Base-by-base conservation (phyloP, 108 stramenopile genomes). In the Tribonema minus region DNA sequence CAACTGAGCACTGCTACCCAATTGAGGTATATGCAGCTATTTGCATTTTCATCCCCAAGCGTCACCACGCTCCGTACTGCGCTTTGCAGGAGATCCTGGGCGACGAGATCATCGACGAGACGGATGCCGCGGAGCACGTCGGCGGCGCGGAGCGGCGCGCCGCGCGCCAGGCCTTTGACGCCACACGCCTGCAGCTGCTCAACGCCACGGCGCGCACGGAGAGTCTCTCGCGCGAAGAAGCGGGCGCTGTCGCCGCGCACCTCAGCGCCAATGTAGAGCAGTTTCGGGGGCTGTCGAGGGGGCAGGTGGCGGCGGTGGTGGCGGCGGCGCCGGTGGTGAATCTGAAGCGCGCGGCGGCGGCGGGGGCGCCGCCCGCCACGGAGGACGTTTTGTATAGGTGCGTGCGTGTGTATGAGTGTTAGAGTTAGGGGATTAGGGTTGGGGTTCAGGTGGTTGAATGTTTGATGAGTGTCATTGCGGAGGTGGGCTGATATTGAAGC, bases 41-140 rank as follows among this genome's bases (percentile, higher is more conserved):
- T 20, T 20, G 46, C 46, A 15, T 54, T 54, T n/a, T n/a, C n/a
- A n/a, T n/a, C n/a, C n/a, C n/a, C n/a, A n/a, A n/a, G n/a, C n/a
- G n/a, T n/a, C n/a, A n/a, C n/a, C n/a, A n/a, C n/a, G 46, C 46
- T 54, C 15, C 20, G 46, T 54, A 54, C 46, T 54, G 46, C 9
- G 9, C 9, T 54, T 20, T 15, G 20, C 46, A 54, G 20, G 89
- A 93, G 40, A 94, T 94, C 68, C 68, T 99, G 61, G 96, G 96
- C 26, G 94, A 95, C 64, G 93, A 94, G 70, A 97, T 99, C 74
- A 92, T 97, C 4, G 99, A 99, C 71, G 99, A 99, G 81, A 95
- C 93, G 6, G 98, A 99, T 82, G 62, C 41, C 62, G 64, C 69
- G 23, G 70, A 80, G 46, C 46, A 54, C 46, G 20, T 20, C 9